Evolutionary conservation across 164 flowering plant species (phyloP).

Genomic region (Dillenia turbinata): DNA sequence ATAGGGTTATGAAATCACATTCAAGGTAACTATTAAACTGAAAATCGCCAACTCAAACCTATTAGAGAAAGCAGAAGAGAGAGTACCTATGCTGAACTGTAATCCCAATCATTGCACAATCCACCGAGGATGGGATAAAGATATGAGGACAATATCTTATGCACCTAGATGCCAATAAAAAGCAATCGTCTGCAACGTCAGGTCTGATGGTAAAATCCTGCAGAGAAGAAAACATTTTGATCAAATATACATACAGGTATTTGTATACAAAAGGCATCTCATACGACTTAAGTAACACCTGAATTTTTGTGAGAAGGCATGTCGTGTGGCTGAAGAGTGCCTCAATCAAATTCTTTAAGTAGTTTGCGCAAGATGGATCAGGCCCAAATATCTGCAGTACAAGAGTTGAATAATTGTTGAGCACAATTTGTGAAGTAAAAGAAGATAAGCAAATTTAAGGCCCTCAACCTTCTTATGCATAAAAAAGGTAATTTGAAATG

Average conservation of each 20-base stretch:
- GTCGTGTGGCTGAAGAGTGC: conserved; percentile 85
- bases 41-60: background rate
- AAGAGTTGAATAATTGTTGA: background rate
- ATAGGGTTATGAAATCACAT: too few relatives aligned
- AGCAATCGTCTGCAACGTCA: conserved; percentile 97
- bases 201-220: conserved; percentile 95
- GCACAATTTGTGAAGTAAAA: background rate
- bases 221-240: conserved; percentile 5
- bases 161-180: conserved; percentile 93
- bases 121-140: conserved; percentile 81
- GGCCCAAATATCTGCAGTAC: conserved; percentile 87
- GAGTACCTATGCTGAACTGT: conserved; percentile 90
- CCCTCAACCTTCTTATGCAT: too few relatives aligned
- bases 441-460: background rate
- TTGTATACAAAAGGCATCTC: conserved; percentile 1
- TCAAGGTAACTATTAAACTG: too few relatives aligned
- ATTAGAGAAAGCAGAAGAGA: conserved; percentile 5
- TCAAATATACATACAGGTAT: background rate
- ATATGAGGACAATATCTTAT: conserved; percentile 93
- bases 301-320: conserved; percentile 65
- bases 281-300: conserved; percentile 33
- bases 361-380: conserved; percentile 86
- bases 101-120: conserved; percentile 87
- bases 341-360: conserved; percentile 69
- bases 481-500: background rate